Evolutionary conservation across 768 basidiomycete genomes (phyloP).

Genomic region (Phlegmacium glaucopus): DNA sequence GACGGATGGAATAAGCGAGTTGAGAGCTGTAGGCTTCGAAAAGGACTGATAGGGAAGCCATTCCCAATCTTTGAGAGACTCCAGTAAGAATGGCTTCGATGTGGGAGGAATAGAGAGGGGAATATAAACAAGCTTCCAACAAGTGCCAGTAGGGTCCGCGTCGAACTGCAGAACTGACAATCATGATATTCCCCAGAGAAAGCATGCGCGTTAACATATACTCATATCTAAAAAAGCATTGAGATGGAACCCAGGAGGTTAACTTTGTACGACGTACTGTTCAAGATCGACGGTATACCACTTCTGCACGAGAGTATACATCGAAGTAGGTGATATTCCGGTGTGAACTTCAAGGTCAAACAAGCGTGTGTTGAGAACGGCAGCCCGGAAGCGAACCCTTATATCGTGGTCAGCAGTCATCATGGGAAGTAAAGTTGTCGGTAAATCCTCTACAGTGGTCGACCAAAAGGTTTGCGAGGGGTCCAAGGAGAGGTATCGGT

Average conservation of each 20-base stretch:
- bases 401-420: constrained; percentile 72
- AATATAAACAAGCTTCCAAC: constrained; percentile 60
- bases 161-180: constrained; percentile 72
- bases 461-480: constrained; percentile 51
- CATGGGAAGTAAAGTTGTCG: constrained; percentile 46
- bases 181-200: constrained; percentile 72
- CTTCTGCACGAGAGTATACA: constrained; percentile 48
- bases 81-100: constrained; percentile 52
- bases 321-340: constrained; percentile 22
- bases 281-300: constrained; percentile 42
- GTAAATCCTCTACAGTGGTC: constrained; percentile 29
- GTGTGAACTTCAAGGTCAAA: constrained; percentile 47
- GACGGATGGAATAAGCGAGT: constrained; percentile 63
- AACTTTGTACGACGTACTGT: constrained; percentile 39
- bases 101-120: constrained; percentile 35
- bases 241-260: background rate
- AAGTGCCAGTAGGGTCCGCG: constrained; percentile 88
- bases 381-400: constrained; percentile 78
- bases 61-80: constrained; percentile 65
- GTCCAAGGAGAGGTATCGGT: constrained; percentile 58
- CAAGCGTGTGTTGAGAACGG: constrained; percentile 53
- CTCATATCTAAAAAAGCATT: constrained; percentile 53
- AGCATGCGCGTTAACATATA: constrained; percentile 70
- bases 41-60: constrained; percentile 55
- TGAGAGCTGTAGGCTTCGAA: constrained; percentile 80